These are phyloP conservation scores for Rosa multiflora DNA, from an alignment of 306 rosid species.

Conservation along the genomic window DNA sequence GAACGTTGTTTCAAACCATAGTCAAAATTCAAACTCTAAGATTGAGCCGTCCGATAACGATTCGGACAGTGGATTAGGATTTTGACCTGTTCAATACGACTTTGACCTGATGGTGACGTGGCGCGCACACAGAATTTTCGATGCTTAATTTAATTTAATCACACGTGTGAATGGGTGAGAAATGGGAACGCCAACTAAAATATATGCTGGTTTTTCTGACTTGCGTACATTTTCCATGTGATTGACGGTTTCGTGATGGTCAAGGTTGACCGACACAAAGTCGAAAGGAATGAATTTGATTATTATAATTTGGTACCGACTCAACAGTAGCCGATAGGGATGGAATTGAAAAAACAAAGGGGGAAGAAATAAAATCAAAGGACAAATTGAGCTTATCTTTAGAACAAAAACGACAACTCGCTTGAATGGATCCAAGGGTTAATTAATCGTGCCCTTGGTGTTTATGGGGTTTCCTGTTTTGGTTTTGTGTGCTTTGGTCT, in stretches of 20 bases:
- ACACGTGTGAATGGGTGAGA: not conserved
- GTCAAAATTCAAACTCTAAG: not conserved
- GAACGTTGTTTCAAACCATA: not conserved
- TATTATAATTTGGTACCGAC: not conserved
- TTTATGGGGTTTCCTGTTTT: not conserved
- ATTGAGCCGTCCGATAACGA: not conserved
- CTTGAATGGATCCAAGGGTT: not conserved
- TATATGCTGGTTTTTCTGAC: not conserved
- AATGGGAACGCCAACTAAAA: conserved; percentile 22
- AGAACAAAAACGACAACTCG: not conserved
- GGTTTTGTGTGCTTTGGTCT: not conserved
- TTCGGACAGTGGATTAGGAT: not conserved
- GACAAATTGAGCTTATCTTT: not conserved
- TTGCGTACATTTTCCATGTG: conserved; percentile 9
- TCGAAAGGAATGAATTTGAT: not conserved
- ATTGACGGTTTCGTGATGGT: not conserved
- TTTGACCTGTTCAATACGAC: not conserved
- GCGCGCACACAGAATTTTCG: not conserved
- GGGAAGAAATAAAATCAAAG: not conserved
- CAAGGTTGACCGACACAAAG: not conserved
- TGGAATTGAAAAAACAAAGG: not conserved
- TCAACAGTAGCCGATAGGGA: not conserved
- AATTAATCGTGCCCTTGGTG: not conserved
- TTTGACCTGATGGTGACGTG: conserved; percentile 9
- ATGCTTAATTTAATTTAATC: not conserved